Conservation (phyloP, 352 stramenopile species). For the Globisporangium recalcitrans region DNA sequence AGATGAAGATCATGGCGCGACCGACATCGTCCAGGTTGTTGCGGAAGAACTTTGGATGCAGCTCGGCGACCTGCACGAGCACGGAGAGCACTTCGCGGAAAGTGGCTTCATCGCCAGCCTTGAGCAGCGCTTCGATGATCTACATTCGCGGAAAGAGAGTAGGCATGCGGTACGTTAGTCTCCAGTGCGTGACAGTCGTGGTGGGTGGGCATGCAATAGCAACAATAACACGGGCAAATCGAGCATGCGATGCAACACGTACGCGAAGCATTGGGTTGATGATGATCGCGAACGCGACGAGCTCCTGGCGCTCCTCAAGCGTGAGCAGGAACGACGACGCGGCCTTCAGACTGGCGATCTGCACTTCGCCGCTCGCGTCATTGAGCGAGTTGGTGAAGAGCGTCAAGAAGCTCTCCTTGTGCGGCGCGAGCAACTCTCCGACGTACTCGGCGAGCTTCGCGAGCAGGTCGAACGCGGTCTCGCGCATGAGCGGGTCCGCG, state of each 20-base stretch:
- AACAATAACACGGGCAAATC: no score
- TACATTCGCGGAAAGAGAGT: slow-evolving; percentile 11
- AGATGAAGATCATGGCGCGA: slow-evolving; percentile 78
- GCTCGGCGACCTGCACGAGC: slow-evolving; percentile 69
- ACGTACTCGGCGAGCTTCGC: slow-evolving; percentile 71
- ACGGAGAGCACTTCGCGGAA: slow-evolving; percentile 70
- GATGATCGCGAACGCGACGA: slow-evolving; percentile 65
- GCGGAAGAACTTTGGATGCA: slow-evolving; percentile 83
- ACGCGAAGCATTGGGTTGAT: slow-evolving; percentile 65
- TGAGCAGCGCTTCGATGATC: slow-evolving; percentile 68
- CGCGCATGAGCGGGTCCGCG: slow-evolving; percentile 53
- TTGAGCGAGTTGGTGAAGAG: slow-evolving; percentile 73
- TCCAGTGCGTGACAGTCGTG: background rate
- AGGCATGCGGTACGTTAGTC: slow-evolving; percentile 4
- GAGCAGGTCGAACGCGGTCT: slow-evolving; percentile 75
- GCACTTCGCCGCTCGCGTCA: slow-evolving; percentile 52
- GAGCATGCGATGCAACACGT: slow-evolving; percentile 16
- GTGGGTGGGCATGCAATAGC: no score
- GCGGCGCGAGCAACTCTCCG: slow-evolving; percentile 51
- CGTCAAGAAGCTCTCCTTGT: slow-evolving; percentile 78
- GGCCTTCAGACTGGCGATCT: slow-evolving; percentile 71
- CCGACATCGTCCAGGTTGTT: slow-evolving; percentile 59
- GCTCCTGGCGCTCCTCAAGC: slow-evolving; percentile 63
- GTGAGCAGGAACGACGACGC: slow-evolving; percentile 66
- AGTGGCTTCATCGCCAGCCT: slow-evolving; percentile 48